phyloP scores from a whole-genome alignment of 2,329 filamentous ascomycete species.

The Apiospora hydei region DNA sequence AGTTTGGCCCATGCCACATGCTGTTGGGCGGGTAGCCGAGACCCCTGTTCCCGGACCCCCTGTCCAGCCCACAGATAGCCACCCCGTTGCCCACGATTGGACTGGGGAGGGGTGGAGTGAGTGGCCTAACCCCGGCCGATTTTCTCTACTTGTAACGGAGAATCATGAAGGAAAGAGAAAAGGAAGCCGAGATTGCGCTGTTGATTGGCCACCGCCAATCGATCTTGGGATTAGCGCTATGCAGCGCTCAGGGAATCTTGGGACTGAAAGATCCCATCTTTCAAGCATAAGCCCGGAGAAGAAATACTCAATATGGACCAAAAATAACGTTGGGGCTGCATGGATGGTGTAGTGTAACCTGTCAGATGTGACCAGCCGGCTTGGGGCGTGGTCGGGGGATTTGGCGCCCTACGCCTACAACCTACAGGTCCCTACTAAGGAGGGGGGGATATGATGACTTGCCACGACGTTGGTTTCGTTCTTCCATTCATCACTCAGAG shows the following conservation, averaged over 20 bases:
- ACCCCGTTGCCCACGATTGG: not conserved
- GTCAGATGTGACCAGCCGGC: not conserved
- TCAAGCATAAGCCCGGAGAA: not conserved
- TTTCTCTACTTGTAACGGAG: not conserved
- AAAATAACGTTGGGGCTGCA: not conserved
- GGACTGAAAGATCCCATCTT: not conserved
- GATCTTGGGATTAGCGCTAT: not conserved
- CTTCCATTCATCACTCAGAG: not conserved
- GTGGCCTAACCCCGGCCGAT: not conserved
- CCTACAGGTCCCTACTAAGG: not conserved
- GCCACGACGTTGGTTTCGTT: not conserved
- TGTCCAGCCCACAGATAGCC: not conserved
- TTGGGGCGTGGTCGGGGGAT: not conserved
- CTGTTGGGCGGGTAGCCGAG: not conserved
- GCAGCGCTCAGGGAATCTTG: not conserved
- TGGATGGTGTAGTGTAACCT: slow-evolving; percentile 10
- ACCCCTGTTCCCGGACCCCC: not conserved
- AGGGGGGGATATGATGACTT: not conserved
- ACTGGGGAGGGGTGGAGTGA: not conserved
- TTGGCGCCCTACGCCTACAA: not conserved
- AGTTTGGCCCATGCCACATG: not conserved
- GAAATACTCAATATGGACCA: not conserved
- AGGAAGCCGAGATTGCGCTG: not conserved
- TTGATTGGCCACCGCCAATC: not conserved
- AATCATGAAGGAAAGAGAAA: not conserved